phyloP scores from a whole-genome alignment of 129 eudicot species.

The Gnaphalium uliginosum region DNA sequence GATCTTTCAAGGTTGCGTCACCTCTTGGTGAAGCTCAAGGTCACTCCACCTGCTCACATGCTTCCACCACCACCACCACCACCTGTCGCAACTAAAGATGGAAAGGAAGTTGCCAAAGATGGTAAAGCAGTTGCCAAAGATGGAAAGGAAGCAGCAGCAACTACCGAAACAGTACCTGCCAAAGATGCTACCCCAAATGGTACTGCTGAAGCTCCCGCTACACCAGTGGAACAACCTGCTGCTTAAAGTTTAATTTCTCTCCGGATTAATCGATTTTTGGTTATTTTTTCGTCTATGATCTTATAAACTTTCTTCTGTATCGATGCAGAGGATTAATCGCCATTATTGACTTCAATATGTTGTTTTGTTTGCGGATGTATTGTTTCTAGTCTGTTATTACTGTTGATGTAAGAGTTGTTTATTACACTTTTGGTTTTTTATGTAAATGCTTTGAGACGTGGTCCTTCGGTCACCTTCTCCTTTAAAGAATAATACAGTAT shows the following conservation, averaged over 20 bases:
- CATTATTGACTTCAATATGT: constrained; percentile 27
- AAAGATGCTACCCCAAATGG: constrained; percentile 40
- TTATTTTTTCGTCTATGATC: constrained; percentile 6
- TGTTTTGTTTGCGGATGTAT: constrained; percentile 32
- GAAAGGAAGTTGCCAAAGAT: constrained; percentile 44
- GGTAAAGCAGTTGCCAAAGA: constrained; percentile 41
- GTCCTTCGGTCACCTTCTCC: too few relatives aligned
- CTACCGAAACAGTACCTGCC: constrained; percentile 35
- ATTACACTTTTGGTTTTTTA: constrained; percentile 16
- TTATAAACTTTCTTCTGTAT: constrained; percentile 21
- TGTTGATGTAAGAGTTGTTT: constrained; percentile 24
- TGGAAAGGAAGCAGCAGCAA: constrained; percentile 46
- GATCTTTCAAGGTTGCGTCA: constrained; percentile 72
- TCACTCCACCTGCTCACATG: constrained; percentile 67
- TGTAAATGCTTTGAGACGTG: not conserved
- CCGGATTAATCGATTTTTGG: constrained; percentile 23
- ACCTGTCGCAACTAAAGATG: constrained; percentile 43
- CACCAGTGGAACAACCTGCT: constrained; percentile 46
- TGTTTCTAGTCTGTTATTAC: constrained; percentile 34
- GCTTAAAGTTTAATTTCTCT: constrained; percentile 22
- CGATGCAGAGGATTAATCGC: constrained; percentile 21
- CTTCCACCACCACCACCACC: constrained; percentile 43
- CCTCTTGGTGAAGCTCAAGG: constrained; percentile 63
- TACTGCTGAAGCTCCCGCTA: constrained; percentile 42
- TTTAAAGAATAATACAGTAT: too few relatives aligned